These are phyloP conservation scores for Guadua angustifolia DNA, from an alignment of 176 grass and related monocot species.

Conservation along the genomic window DNA sequence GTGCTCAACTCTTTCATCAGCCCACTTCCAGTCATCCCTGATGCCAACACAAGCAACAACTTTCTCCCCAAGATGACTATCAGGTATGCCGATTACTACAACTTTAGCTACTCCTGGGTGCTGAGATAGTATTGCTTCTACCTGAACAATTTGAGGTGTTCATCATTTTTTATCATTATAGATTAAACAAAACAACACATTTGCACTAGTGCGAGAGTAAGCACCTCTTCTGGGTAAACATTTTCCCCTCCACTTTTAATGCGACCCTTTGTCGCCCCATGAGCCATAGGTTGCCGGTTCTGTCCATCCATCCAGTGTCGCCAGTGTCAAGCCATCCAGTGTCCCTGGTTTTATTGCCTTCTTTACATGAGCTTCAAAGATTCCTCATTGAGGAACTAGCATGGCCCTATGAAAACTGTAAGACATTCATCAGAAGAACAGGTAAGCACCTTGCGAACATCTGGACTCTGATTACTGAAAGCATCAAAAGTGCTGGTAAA, in stretches of 20 bases:
- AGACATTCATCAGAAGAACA: slow-evolving; percentile 24
- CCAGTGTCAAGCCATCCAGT: slow-evolving; percentile 86
- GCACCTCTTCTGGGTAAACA: slow-evolving; percentile 94
- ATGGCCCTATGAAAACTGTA: slow-evolving; percentile 8
- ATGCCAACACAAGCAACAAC: slow-evolving; percentile 73
- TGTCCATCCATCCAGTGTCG: slow-evolving; percentile 79
- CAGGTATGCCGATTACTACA: slow-evolving; percentile 70
- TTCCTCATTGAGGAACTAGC: background rate
- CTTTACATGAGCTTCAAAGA: slow-evolving; percentile 12
- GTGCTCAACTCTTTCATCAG: slow-evolving; percentile 37
- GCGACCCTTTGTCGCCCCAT: slow-evolving; percentile 69
- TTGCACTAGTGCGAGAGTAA: background rate
- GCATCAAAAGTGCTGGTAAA: slow-evolving; percentile 84
- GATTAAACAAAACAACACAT: background rate
- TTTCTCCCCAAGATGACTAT: slow-evolving; percentile 74
- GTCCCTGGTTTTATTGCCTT: background rate
- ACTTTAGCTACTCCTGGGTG: slow-evolving; percentile 66
- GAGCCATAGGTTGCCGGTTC: slow-evolving; percentile 66
- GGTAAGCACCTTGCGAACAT: slow-evolving; percentile 85
- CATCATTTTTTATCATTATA: background rate
- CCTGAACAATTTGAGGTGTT: slow-evolving; percentile 44
- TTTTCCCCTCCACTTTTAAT: slow-evolving; percentile 93
- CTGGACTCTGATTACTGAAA: slow-evolving; percentile 88
- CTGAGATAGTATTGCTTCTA: slow-evolving; percentile 62
- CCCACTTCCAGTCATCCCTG: slow-evolving; percentile 76